Conservation (phyloP, 176 grass and related monocot species). For the Stipa capillata region DNA sequence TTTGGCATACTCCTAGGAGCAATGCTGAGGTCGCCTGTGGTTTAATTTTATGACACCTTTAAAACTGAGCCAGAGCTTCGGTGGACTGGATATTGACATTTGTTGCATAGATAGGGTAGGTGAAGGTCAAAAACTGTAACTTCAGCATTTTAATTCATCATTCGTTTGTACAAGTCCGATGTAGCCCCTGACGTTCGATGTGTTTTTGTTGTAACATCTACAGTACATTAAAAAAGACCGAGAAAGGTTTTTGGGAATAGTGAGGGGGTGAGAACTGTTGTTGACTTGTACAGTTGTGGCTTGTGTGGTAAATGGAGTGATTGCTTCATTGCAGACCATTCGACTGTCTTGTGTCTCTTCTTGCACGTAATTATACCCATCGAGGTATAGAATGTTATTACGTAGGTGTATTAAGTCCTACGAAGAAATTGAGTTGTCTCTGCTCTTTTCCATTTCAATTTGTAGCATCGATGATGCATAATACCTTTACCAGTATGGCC, state of each 20-base stretch:
- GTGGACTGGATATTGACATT: conserved; percentile 2
- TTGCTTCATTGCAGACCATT: neutral
- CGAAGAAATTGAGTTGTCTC: neutral
- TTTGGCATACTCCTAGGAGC: neutral
- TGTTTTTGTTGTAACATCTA: conserved; percentile 31
- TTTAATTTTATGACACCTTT: neutral
- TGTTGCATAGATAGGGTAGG: conserved; percentile 21
- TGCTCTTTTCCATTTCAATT: neutral
- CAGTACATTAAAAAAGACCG: neutral
- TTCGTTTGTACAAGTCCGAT: conserved; percentile 2
- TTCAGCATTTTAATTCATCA: conserved; percentile 14
- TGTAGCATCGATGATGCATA: neutral
- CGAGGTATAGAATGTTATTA: neutral
- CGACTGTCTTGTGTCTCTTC: neutral
- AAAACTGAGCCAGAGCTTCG: conserved; percentile 7
- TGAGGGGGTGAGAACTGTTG: neutral
- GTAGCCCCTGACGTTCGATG: neutral
- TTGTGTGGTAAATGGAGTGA: neutral
- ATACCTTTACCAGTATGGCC: neutral
- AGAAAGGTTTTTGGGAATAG: neutral
- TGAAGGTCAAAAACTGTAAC: conserved; percentile 10
- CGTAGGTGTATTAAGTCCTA: neutral
- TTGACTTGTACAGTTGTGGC: too few species aligned
- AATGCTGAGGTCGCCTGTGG: neutral
- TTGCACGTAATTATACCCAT: neutral